Base-by-base conservation (phyloP, 2,329 filamentous ascomycete species). In the Trichothecium roseum region DNA sequence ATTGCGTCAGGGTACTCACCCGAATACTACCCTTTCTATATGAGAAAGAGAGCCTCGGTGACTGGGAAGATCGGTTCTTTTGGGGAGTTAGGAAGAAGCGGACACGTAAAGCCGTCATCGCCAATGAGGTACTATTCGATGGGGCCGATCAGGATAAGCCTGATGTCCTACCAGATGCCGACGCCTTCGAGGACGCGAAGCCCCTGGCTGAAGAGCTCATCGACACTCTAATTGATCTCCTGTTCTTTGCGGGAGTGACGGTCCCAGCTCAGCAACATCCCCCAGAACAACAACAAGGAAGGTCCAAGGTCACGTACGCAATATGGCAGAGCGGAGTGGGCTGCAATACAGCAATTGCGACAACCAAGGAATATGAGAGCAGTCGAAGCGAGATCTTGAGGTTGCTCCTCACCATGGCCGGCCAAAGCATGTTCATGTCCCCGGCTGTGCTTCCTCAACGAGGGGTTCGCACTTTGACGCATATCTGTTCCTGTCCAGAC, bases 311-410 rank as follows among this genome's bases (percentile, higher is more conserved):
- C 37, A 83, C 81, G 7, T 94, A 91, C 59, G 82, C 86, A 36
- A 96, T 98, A 54, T 98, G 91, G 91, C 87, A 95, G 62, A 96
- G 85, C 52, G 91, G 91, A 32, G 89, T 98, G 20, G 91, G 91
- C 12, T 96, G 89, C 65, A 94, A 94, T 56, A 84, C 83, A 13
- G 77, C 87, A 5, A 78, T 93, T 47, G 81, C 81, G 8, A 89
- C 87, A 4, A 95, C 81, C 35, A 94, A 86, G 56, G 88, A 96
- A 49, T 81, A 85, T 39, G 91, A 98, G 62, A 93, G 73, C 62
- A 95, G 95, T 57, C 77, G 91, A 40, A 87, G 83, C 45, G 91
- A 98, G 60, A 81, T 95, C 20, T 60, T 96, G 48, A 77, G 89
- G 16, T 66, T 98, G 38, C 71, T 98, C 28, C 68, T 98, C 44